Percentiles rank a stretch among this genome's conserved stretches.
These are phyloP conservation scores for Tuber borchii DNA, from an alignment of 495 filamentous ascomycete species.

Conservation along the genomic window DNA sequence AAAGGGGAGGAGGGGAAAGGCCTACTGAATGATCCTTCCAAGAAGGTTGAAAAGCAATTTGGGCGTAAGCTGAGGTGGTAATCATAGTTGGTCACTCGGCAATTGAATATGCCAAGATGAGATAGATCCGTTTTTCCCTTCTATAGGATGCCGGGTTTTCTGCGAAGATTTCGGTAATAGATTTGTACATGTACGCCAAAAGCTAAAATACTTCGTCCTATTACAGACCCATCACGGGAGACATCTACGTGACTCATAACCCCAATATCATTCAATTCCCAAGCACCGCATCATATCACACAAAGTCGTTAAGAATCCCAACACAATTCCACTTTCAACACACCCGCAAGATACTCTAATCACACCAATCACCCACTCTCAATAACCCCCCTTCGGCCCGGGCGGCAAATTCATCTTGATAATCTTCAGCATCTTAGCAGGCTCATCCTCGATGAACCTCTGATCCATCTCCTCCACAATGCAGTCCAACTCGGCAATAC, in stretches of 20 bases:
- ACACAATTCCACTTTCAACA: neutral
- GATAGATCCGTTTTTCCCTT: neutral
- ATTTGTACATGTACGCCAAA: neutral
- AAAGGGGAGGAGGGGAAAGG: neutral
- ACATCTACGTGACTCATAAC: neutral
- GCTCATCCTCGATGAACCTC: conserved; percentile 44
- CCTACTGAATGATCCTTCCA: neutral
- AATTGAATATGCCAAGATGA: neutral
- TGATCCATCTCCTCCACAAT: conserved; percentile 51
- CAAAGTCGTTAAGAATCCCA: neutral
- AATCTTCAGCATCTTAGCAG: conserved; percentile 44
- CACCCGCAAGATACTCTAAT: neutral
- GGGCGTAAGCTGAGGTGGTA: neutral
- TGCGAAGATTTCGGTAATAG: neutral
- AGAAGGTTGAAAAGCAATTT: neutral
- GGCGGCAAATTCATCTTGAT: conserved; percentile 31
- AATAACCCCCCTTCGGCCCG: conserved; percentile 15
- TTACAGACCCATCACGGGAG: neutral
- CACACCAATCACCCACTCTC: neutral
- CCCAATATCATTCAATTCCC: neutral
- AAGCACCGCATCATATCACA: neutral
- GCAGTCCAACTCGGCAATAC: conserved; percentile 45
- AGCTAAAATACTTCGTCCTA: neutral
- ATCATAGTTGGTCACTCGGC: neutral
- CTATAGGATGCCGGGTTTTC: neutral